Conservation (phyloP, 345 rosid genomes). For the Salix arbutifolia region DNA sequence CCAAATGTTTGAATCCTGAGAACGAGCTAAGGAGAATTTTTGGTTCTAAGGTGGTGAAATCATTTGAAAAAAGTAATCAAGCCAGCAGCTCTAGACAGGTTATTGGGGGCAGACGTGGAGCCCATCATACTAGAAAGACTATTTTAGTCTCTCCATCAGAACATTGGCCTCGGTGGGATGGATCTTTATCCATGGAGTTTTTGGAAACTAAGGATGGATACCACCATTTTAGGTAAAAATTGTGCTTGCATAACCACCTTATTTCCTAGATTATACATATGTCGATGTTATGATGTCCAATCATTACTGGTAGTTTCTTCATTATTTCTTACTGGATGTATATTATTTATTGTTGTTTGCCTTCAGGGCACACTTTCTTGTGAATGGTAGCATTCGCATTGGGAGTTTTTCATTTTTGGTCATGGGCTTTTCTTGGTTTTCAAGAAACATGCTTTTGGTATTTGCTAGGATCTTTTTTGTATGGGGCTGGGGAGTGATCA, state of each 20-base stretch:
- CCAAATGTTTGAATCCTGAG: slow-evolving; percentile 68
- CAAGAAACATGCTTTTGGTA: neutral
- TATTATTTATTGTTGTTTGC: neutral
- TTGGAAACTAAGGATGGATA: slow-evolving; percentile 61
- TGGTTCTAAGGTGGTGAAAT: slow-evolving; percentile 80
- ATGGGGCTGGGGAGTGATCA: neutral
- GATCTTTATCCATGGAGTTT: slow-evolving; percentile 81
- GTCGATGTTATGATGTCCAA: neutral
- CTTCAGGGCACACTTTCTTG: neutral
- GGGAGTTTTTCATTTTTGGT: neutral
- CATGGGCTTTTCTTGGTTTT: neutral
- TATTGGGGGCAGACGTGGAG: slow-evolving; percentile 72
- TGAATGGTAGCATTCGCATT: neutral
- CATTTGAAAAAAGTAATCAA: slow-evolving; percentile 64
- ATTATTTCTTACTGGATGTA: neutral
- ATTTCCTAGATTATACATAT: neutral
- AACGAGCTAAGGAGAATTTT: slow-evolving; percentile 72
- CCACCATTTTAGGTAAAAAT: slow-evolving; percentile 63
- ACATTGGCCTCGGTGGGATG: slow-evolving; percentile 90
- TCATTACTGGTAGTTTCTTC: neutral
- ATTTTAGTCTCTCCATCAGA: slow-evolving; percentile 66
- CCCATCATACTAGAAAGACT: slow-evolving; percentile 61
- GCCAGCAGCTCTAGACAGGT: slow-evolving; percentile 57
- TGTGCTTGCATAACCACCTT: neutral
- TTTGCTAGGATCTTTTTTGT: neutral